phyloP scores from a whole-genome alignment of 306 rosid species.

The Vigna mungo region DNA sequence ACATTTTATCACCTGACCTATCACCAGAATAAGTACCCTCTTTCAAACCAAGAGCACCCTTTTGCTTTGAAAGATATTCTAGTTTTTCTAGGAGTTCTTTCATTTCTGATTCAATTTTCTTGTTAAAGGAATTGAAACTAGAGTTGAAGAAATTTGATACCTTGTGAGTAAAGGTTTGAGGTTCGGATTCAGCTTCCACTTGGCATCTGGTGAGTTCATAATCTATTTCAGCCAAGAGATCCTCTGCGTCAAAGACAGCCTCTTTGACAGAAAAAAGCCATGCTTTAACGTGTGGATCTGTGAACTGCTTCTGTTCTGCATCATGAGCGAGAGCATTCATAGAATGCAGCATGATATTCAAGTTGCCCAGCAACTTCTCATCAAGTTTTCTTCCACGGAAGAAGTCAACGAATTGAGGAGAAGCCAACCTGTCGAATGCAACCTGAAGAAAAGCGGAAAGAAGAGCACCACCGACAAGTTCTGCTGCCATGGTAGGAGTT shows the following conservation, averaged over 20 bases:
- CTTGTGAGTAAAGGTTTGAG: background rate
- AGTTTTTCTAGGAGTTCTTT: background rate
- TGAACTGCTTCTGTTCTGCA: no score
- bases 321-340: no score
- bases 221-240: background rate
- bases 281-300: no score
- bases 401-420: background rate
- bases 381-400: background rate
- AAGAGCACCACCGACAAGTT: slow-evolving; percentile 12
- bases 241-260: background rate
- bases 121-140: background rate
- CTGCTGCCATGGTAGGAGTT: background rate
- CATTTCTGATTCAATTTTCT: background rate
- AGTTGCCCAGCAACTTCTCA: background rate
- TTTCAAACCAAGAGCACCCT: background rate
- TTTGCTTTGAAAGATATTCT: background rate
- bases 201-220: background rate
- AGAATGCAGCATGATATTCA: background rate
- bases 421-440: background rate
- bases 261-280: background rate
- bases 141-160: background rate
- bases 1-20: background rate
- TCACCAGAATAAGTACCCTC: background rate
- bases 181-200: background rate
- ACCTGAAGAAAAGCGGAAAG: slow-evolving; percentile 15